A percentile compares a stretch with the other conserved stretches of the same genome.
phyloP scores from a whole-genome alignment of 2,329 filamentous ascomycete genomes.

The Verticillium zaregamsianum region DNA sequence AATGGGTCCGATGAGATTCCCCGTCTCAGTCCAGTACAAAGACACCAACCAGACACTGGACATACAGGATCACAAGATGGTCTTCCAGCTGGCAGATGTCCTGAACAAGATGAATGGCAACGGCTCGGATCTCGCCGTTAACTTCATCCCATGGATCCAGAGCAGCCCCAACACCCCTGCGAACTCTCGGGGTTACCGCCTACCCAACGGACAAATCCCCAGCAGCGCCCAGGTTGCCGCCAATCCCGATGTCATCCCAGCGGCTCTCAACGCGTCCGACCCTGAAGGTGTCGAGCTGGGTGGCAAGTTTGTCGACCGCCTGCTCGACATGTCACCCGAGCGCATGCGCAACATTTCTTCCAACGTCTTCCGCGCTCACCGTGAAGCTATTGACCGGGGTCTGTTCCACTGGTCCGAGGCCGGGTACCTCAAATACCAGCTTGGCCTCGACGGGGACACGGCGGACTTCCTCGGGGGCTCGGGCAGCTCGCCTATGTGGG shows the following conservation, averaged over 20 bases:
- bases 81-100: conserved; percentile 53
- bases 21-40: conserved; percentile 35
- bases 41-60: conserved; percentile 47
- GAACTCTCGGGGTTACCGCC: conserved; percentile 39
- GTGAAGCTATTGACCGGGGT: conserved; percentile 35
- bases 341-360: conserved; percentile 30
- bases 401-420: conserved; percentile 63
- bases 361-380: conserved; percentile 38
- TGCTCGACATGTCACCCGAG: conserved; percentile 20
- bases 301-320: conserved; percentile 29
- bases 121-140: conserved; percentile 42
- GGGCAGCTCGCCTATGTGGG: conserved; percentile 15
- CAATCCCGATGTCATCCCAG: conserved; percentile 33
- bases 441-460: conserved; percentile 46
- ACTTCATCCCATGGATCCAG: conserved; percentile 57
- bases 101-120: conserved; percentile 52
- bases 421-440: conserved; percentile 54
- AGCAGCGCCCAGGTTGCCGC: conserved; percentile 41
- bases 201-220: conserved; percentile 48
- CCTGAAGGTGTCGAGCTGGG: conserved; percentile 25
- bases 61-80: conserved; percentile 56
- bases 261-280: conserved; percentile 24
- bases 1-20: conserved; percentile 47
- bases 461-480: conserved; percentile 27
- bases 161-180: conserved; percentile 47